Conservation (phyloP, 2,329 filamentous ascomycete genomes). For the Ophiostoma sp. region DNA sequence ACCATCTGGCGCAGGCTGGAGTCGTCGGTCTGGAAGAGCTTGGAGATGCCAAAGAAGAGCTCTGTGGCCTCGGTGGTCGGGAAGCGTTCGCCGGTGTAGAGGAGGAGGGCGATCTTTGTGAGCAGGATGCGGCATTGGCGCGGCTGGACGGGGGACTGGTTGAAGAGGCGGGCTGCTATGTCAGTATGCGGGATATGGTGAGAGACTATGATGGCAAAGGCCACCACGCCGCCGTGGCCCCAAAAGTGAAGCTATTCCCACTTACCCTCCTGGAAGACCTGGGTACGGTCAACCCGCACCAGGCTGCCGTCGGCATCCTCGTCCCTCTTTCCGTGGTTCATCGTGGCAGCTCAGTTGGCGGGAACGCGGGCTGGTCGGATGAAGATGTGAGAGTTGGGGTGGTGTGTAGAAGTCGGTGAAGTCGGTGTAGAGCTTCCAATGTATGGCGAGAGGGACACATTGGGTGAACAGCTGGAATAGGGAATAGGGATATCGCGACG, state of each 20-base stretch:
- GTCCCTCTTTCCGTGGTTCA: slow-evolving; percentile 99
- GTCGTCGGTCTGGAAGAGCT: slow-evolving; percentile 99
- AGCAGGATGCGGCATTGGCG: slow-evolving; percentile 95
- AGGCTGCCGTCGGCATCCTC: slow-evolving; percentile 91
- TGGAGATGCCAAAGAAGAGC: slow-evolving; percentile 97
- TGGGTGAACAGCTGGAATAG: slow-evolving; percentile 25
- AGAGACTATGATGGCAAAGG: neutral
- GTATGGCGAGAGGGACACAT: slow-evolving; percentile 19
- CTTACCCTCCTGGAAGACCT: slow-evolving; percentile 96
- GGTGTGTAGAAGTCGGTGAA: slow-evolving; percentile 8
- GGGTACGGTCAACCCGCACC: slow-evolving; percentile 95
- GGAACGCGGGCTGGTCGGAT: slow-evolving; percentile 14
- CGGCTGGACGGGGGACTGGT: slow-evolving; percentile 92
- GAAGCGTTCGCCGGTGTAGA: slow-evolving; percentile 96
- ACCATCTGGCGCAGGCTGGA: slow-evolving; percentile 97
- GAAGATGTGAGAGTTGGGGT: slow-evolving; percentile 5
- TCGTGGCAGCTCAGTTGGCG: slow-evolving; percentile 42
- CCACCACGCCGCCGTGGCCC: neutral
- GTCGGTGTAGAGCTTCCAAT: slow-evolving; percentile 14
- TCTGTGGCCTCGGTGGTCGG: slow-evolving; percentile 95
- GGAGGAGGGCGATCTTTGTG: slow-evolving; percentile 91
- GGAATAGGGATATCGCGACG: slow-evolving; percentile 28
- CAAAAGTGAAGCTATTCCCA: slow-evolving; percentile 22
- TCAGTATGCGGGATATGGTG: neutral
- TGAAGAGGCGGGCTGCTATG: slow-evolving; percentile 85